Conservation (phyloP, 2,329 filamentous ascomycete genomes). For the Beauveria sp. region DNA sequence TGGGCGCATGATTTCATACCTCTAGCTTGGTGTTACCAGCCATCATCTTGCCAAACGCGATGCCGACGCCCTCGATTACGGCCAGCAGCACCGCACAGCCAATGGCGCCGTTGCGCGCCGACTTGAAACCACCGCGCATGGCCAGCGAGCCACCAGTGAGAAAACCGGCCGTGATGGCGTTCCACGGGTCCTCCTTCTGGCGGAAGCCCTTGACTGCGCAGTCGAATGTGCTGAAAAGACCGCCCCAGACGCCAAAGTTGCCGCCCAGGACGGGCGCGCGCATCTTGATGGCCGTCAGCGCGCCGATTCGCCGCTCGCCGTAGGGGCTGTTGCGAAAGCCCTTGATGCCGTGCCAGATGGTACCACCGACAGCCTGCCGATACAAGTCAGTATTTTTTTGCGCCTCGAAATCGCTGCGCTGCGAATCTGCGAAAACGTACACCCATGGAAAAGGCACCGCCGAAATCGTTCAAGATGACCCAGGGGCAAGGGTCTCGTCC, state of each 20-base stretch:
- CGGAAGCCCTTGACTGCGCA: constrained; percentile 90
- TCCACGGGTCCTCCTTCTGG: constrained; percentile 97
- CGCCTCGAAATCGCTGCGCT: neutral
- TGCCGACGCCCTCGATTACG: constrained; percentile 95
- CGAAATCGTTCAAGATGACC: constrained; percentile 95
- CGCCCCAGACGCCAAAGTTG: constrained; percentile 98
- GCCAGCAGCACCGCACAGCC: constrained; percentile 90
- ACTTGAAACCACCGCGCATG: constrained; percentile 83
- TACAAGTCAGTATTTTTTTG: constrained; percentile 2
- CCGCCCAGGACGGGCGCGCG: constrained; percentile 92
- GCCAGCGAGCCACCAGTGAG: constrained; percentile 91
- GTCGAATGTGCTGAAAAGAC: constrained; percentile 91
- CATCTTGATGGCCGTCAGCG: constrained; percentile 95
- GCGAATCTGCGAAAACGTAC: constrained; percentile 44
- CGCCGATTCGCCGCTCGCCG: constrained; percentile 91
- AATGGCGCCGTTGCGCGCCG: constrained; percentile 90
- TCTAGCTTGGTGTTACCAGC: constrained; percentile 81
- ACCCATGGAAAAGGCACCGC: constrained; percentile 94
- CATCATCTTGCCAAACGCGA: constrained; percentile 92
- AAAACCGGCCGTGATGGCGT: constrained; percentile 95
- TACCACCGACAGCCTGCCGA: constrained; percentile 61
- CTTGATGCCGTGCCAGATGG: constrained; percentile 96
- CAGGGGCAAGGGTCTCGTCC: constrained; percentile 93
- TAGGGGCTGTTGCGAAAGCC: constrained; percentile 85
- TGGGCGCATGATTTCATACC: constrained; percentile 29